A percentile compares a stretch with the other conserved stretches of the same genome.
Conservation (phyloP, 805 yeast species). For the Candida ponderosae region DNA sequence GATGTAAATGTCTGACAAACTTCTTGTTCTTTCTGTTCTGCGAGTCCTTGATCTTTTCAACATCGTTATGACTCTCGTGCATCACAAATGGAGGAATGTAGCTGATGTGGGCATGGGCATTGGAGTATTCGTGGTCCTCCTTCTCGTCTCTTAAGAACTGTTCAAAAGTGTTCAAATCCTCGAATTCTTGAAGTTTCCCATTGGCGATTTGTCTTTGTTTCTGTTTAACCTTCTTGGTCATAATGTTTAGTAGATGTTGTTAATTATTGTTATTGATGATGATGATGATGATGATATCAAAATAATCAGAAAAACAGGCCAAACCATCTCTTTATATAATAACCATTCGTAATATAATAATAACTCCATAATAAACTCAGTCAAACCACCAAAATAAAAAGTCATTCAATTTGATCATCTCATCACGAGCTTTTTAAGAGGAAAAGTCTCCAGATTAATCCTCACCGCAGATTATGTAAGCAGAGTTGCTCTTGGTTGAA, state of each 20-base stretch:
- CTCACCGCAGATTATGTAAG: no score
- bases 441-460: no score
- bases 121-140: conserved; percentile 69
- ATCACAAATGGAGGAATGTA: conserved; percentile 72
- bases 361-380: no score
- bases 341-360: no score
- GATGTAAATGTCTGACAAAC: conserved; percentile 67
- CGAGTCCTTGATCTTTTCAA: conserved; percentile 64
- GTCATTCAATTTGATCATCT: no score
- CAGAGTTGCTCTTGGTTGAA: no score
- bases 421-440: no score
- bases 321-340: no score
- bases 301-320: no score
- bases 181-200: conserved; percentile 36
- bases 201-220: conserved; percentile 12
- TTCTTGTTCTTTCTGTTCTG: conserved; percentile 66
- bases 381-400: no score
- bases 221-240: conserved; percentile 15
- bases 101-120: conserved; percentile 55
- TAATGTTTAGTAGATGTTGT: background rate
- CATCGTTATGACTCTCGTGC: conserved; percentile 58
- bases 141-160: conserved; percentile 61
- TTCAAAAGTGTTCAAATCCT: conserved; percentile 55
- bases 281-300: no score
- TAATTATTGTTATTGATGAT: background rate